Base-by-base conservation (phyloP, 140 eudicot species). In the Stevia rebaudiana region DNA sequence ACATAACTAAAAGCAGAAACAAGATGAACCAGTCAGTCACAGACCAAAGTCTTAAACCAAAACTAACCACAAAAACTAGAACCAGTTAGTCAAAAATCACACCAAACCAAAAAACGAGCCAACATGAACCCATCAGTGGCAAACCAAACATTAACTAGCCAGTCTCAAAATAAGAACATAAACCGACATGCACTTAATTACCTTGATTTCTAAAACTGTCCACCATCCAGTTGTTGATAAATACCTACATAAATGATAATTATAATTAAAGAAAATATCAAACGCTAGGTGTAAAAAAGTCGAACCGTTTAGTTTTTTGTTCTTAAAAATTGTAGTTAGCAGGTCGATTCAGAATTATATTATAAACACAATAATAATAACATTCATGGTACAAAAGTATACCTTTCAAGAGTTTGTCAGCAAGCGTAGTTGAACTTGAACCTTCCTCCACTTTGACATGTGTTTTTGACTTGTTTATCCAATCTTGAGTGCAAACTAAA, bases 321-420 rank as follows among this genome's bases (percentile, higher is more conserved):
- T 55, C n/a, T 55, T 15, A 12, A 28, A n/a, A 54, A 55, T 21
- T 21, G 2, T 30, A 55, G 40, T 7, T n/a, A 55, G 13, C 7
- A 15, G 15, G 12, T 21, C 6, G 6, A 31, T 11, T 11, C 30
- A 50, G 15, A 8, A 50, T 40, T 40, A 40, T 40, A 40, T 10
- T 25, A 28, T 17, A 28, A 28, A n/a, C 41, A 13, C 41, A n/a
- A 25, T 13, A 54, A 54, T 28, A 54, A 28, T 19, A 28, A 28
- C 23, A 28, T 54, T 54, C 61, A 28, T 54, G 41, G 42, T 13
- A 28, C 21, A 53, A 53, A 24, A 24, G 18, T 4, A 11, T 12
- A 65, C 70, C 70, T 48, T 48, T 49, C 33, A 49, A 33, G 46
- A 65, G 28, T 4, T 31, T 46, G 48, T 65, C 60, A 25, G 41